These are phyloP conservation scores for Daldinia decipiens DNA, from an alignment of 495 filamentous ascomycete genomes.

Conservation along the genomic window DNA sequence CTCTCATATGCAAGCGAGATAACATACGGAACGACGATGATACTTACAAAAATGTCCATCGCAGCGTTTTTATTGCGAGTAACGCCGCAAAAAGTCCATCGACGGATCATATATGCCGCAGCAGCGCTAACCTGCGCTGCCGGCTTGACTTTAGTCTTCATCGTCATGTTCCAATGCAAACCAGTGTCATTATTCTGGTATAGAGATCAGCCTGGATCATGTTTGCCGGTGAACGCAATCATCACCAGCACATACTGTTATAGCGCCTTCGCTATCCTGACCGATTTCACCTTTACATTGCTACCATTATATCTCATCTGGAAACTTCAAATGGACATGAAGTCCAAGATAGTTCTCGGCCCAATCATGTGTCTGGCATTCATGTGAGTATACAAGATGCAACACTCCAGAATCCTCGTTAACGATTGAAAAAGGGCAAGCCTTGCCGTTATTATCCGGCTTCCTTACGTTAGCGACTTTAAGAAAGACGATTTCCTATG, in stretches of 20 bases:
- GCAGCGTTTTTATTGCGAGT: neutral
- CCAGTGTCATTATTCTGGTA: neutral
- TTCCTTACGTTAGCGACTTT: neutral
- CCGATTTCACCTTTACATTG: neutral
- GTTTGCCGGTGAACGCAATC: neutral
- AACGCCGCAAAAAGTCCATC: neutral
- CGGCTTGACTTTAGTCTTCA: neutral
- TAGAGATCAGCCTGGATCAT: neutral
- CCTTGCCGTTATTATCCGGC: neutral
- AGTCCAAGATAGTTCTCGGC: neutral
- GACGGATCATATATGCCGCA: neutral
- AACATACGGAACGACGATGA: slow-evolving; percentile 4
- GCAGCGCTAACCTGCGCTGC: neutral
- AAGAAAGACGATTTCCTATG: neutral
- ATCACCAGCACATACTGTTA: neutral
- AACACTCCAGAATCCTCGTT: neutral
- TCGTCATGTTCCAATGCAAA: slow-evolving; percentile 4
- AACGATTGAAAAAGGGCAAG: slow-evolving; percentile 1
- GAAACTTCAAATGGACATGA: neutral
- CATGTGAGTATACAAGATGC: neutral
- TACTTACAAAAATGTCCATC: slow-evolving; percentile 2
- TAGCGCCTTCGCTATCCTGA: neutral
- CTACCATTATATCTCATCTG: neutral
- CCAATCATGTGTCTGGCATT: neutral
- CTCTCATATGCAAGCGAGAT: neutral